These are phyloP conservation scores for Prinsepia uniflora DNA, from an alignment of 306 rosid species.

Conservation along the genomic window DNA sequence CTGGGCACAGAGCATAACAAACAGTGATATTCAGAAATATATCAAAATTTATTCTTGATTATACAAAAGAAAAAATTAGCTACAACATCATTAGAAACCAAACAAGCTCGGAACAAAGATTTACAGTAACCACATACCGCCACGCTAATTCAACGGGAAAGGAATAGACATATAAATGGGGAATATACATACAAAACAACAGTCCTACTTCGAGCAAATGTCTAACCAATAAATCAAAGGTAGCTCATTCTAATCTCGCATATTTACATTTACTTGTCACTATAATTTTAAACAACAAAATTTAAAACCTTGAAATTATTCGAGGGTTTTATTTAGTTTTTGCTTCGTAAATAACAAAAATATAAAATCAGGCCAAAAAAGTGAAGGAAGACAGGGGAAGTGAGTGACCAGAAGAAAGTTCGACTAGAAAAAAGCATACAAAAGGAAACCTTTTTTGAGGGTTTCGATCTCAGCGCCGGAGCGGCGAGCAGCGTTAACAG, in stretches of 20 bases:
- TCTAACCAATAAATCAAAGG: background rate
- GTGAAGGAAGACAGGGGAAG: background rate
- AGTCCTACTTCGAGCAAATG: background rate
- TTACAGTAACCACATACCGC: background rate
- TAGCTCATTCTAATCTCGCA: background rate
- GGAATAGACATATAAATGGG: background rate
- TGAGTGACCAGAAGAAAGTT: background rate
- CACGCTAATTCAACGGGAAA: background rate
- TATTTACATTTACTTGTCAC: background rate
- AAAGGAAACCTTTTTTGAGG: conserved; percentile 50
- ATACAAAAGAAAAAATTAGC: background rate
- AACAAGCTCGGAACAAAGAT: background rate
- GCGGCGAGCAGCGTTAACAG: conserved; percentile 93
- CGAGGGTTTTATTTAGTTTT: background rate
- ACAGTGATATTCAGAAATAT: too few species aligned
- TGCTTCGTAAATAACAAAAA: background rate
- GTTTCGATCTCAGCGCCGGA: conserved; percentile 81
- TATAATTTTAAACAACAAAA: background rate
- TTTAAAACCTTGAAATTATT: background rate
- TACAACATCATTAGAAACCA: background rate
- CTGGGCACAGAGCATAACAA: too few species aligned
- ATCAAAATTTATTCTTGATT: too few species aligned
- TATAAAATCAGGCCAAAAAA: background rate
- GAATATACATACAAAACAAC: background rate
- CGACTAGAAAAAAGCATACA: background rate